Evolutionary conservation across 148 eudicot genomes (phyloP).

Genomic region (Vaccinium darrowii): DNA sequence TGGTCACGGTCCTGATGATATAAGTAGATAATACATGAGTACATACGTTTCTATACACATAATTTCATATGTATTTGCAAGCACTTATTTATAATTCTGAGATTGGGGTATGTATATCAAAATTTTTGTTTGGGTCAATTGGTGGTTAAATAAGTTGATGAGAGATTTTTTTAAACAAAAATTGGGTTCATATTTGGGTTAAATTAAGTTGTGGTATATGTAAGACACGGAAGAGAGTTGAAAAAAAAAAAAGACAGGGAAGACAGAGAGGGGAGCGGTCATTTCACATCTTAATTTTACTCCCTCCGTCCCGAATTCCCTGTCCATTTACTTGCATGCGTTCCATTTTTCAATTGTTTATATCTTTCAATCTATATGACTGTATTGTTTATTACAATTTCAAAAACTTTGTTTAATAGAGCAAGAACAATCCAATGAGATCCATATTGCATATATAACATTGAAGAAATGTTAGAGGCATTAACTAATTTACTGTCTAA

Average conservation of each 20-base stretch:
- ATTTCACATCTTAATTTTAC: neutral
- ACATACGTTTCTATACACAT: neutral
- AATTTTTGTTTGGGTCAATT: neutral
- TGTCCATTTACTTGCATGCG: too few relatives aligned
- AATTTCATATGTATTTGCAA: neutral
- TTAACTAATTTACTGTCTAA: too few relatives aligned
- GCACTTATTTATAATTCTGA: neutral
- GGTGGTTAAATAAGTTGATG: neutral
- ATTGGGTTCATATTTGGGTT: neutral
- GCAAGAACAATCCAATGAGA: too few relatives aligned
- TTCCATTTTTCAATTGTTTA: too few relatives aligned
- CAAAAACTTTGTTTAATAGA: too few relatives aligned
- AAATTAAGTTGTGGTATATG: neutral
- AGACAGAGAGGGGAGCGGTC: neutral
- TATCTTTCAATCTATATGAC: too few relatives aligned
- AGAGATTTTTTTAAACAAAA: neutral
- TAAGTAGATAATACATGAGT: neutral
- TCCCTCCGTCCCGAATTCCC: too few relatives aligned
- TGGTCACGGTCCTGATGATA: neutral
- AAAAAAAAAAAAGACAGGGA: too few relatives aligned
- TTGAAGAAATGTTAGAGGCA: too few relatives aligned
- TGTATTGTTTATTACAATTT: too few relatives aligned
- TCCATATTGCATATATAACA: too few relatives aligned
- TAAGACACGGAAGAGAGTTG: neutral
- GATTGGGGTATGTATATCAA: neutral